These are phyloP conservation scores for Cryptosporidium canis DNA, from an alignment of 169 alveolate species.

Conservation along the genomic window DNA sequence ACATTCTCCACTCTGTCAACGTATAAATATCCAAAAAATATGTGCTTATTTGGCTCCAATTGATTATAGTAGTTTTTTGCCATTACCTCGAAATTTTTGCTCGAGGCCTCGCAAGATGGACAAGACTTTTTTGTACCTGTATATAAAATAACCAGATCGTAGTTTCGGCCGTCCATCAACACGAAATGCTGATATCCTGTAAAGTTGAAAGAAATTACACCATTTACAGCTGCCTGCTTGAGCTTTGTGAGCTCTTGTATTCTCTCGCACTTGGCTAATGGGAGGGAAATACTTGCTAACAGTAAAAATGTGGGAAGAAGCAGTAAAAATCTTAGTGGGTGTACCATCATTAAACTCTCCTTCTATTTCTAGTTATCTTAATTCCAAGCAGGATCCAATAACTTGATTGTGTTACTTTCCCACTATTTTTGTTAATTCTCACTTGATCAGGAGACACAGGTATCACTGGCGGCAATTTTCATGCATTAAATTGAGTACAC, in stretches of 20 bases:
- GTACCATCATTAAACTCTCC: not conserved
- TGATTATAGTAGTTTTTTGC: slow-evolving; percentile 61
- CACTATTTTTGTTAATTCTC: not conserved
- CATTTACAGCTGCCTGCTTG: slow-evolving; percentile 9
- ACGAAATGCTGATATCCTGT: slow-evolving; percentile 71
- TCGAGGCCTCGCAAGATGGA: slow-evolving; percentile 35
- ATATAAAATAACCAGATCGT: slow-evolving; percentile 47
- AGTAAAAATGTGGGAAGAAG: not conserved
- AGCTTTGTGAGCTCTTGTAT: slow-evolving; percentile 20
- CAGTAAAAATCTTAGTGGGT: not conserved
- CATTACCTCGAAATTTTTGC: slow-evolving; percentile 12
- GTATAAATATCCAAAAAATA: slow-evolving; percentile 38
- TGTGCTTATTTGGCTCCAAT: not conserved
- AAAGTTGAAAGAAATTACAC: slow-evolving; percentile 24
- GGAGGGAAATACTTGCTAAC: not conserved
- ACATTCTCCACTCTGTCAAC: slow-evolving; percentile 72
- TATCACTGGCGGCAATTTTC: slow-evolving; percentile 12
- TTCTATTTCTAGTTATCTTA: not conserved
- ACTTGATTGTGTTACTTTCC: slow-evolving; percentile 4
- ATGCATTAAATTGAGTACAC: not conserved
- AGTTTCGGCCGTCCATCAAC: slow-evolving; percentile 29
- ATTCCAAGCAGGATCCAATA: not conserved
- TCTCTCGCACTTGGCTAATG: slow-evolving; percentile 8
- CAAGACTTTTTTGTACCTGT: slow-evolving; percentile 60
- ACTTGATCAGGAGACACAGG: slow-evolving; percentile 35